Percentiles rank a stretch among this genome's conserved stretches.
Conservation (phyloP, 2,329 filamentous ascomycete species). For the Plenodomus biglobosus region DNA sequence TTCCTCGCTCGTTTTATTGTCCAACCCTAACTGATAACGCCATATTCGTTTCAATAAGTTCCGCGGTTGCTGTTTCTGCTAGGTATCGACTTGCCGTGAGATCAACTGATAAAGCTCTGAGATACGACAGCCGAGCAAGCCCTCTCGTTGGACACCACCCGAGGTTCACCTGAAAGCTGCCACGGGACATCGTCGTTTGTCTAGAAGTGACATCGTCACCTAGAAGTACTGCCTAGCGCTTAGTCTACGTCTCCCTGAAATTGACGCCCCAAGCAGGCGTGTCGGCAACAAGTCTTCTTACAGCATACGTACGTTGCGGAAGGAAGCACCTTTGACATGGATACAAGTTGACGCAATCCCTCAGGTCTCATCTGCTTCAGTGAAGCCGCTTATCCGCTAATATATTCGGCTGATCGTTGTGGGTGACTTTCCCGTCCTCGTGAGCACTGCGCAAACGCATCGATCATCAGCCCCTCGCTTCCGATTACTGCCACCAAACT, state of each 20-base stretch:
- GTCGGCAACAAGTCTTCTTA: neutral
- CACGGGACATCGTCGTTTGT: constrained; percentile 31
- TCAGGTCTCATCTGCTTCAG: neutral
- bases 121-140: constrained; percentile 19
- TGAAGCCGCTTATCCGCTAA: constrained; percentile 5
- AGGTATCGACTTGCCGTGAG: neutral
- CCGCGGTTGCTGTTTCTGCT: neutral
- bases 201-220: constrained; percentile 16
- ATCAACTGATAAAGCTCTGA: constrained; percentile 14
- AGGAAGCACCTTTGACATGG: neutral
- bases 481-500: constrained; percentile 22
- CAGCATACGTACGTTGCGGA: constrained; percentile 14
- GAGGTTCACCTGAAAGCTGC: constrained; percentile 17
- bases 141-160: constrained; percentile 27
- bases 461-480: constrained; percentile 18
- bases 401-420: constrained; percentile 18
- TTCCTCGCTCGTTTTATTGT: neutral
- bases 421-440: constrained; percentile 29
- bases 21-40: neutral
- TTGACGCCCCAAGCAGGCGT: constrained; percentile 1
- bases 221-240: constrained; percentile 12
- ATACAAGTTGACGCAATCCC: neutral
- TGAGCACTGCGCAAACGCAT: constrained; percentile 37
- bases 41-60: neutral
- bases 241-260: constrained; percentile 11